Percentiles rank a stretch among this genome's conserved stretches.
phyloP scores from a whole-genome alignment of 805 yeast genomes.

The Cyberlindnera sargentensis region DNA sequence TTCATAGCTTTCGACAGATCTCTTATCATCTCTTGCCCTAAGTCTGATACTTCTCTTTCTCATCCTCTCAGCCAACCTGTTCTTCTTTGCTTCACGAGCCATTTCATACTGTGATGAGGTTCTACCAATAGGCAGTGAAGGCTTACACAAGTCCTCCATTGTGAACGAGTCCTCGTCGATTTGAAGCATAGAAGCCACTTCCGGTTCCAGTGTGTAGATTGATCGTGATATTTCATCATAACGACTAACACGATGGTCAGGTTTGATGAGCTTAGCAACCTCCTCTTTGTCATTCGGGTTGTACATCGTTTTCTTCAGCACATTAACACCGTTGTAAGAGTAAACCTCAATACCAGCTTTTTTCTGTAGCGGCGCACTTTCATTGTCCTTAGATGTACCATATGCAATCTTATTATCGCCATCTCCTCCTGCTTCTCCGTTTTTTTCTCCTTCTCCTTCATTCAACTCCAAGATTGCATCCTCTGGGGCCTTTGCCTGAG shows the following conservation, averaged over 20 bases:
- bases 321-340: neutral
- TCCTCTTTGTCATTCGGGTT: neutral
- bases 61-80: slow-evolving; percentile 26
- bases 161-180: slow-evolving; percentile 51
- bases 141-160: slow-evolving; percentile 67
- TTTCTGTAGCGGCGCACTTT: neutral
- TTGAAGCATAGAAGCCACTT: slow-evolving; percentile 29
- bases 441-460: slow-evolving; percentile 1
- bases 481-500: slow-evolving; percentile 7
- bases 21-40: slow-evolving; percentile 30
- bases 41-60: slow-evolving; percentile 32
- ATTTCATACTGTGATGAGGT: slow-evolving; percentile 49
- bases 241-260: slow-evolving; percentile 2
- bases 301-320: slow-evolving; percentile 5
- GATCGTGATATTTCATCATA: slow-evolving; percentile 30
- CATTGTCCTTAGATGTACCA: neutral
- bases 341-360: slow-evolving; percentile 3
- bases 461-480: slow-evolving; percentile 5
- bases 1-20: slow-evolving; percentile 11
- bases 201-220: slow-evolving; percentile 31
- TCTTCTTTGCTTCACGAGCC: slow-evolving; percentile 46
- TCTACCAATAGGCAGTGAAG: slow-evolving; percentile 57
- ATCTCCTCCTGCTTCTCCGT: neutral
- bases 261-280: slow-evolving; percentile 15
- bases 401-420: neutral